Conservation (phyloP, 768 basidiomycete species). For the Suillus bovinus region DNA sequence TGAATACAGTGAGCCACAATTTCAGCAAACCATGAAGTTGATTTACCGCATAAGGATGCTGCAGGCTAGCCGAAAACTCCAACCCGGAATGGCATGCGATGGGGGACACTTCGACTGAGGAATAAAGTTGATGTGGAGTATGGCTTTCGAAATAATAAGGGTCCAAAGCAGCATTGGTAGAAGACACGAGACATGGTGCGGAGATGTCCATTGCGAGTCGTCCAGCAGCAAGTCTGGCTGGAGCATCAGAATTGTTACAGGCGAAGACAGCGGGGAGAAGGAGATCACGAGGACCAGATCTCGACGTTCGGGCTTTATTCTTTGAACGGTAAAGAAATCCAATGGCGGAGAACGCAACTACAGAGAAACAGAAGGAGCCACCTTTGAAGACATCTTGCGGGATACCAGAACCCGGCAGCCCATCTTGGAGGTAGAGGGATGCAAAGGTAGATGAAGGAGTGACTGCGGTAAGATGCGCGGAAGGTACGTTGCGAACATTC, state of each 20-base stretch:
- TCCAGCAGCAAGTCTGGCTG: neutral
- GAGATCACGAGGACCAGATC: neutral
- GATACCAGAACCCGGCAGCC: neutral
- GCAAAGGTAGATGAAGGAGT: neutral
- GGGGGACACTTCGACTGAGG: neutral
- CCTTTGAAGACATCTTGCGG: slow-evolving; percentile 3
- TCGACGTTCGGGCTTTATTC: neutral
- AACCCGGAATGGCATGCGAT: neutral
- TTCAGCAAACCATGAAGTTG: neutral
- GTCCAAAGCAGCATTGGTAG: slow-evolving; percentile 11
- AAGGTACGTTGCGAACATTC: neutral
- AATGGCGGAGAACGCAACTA: neutral
- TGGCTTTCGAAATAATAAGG: slow-evolving; percentile 2
- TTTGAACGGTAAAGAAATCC: slow-evolving; percentile 2
- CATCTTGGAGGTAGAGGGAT: neutral
- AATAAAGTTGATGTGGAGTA: neutral
- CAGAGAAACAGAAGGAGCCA: slow-evolving; percentile 1
- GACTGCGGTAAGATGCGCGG: neutral
- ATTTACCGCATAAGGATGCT: neutral
- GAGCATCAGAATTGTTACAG: neutral
- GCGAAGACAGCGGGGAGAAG: slow-evolving; percentile 1
- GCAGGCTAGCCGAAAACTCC: neutral
- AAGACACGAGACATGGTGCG: slow-evolving; percentile 4
- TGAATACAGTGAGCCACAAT: neutral
- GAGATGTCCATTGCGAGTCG: neutral